Evolutionary conservation across 106 monocot genomes (phyloP).

Genomic region (Cymbidium sinense): DNA sequence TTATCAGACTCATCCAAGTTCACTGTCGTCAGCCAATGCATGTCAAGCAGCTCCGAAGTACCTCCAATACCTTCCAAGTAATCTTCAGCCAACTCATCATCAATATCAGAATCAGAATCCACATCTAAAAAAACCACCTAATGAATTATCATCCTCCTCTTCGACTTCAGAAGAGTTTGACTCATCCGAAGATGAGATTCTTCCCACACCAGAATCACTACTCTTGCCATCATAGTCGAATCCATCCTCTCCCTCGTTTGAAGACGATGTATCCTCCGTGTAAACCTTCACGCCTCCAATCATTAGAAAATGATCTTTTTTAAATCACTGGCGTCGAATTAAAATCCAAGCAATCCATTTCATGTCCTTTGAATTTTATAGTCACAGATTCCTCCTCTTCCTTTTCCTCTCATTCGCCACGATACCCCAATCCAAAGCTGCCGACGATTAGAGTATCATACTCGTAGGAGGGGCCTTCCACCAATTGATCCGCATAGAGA

Average conservation of each 20-base stretch:
- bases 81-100: slow-evolving; percentile 68
- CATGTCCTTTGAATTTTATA: slow-evolving; percentile 7
- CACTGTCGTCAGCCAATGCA: slow-evolving; percentile 23
- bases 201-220: not conserved
- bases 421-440: slow-evolving; percentile 50
- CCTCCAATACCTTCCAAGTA: slow-evolving; percentile 85
- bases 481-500: slow-evolving; percentile 8
- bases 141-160: slow-evolving; percentile 15
- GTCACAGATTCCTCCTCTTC: slow-evolving; percentile 9
- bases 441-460: slow-evolving; percentile 28
- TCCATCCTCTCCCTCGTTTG: slow-evolving; percentile 41
- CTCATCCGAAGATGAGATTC: slow-evolving; percentile 17
- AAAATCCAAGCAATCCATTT: slow-evolving; percentile 10
- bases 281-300: slow-evolving; percentile 81
- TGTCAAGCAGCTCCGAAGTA: slow-evolving; percentile 40
- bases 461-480: slow-evolving; percentile 23
- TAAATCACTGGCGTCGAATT: slow-evolving; percentile 13
- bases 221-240: slow-evolving; percentile 15
- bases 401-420: slow-evolving; percentile 3
- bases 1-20: slow-evolving; percentile 26
- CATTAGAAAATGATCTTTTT: slow-evolving; percentile 46
- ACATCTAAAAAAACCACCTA: slow-evolving; percentile 16
- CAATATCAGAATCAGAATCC: slow-evolving; percentile 46
- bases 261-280: slow-evolving; percentile 74
- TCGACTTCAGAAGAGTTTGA: slow-evolving; percentile 8